Percentiles rank a stretch among this genome's conserved stretches.
Evolutionary conservation across 768 basidiomycete genomes (phyloP).

Genomic region (Macrocybe gigantea): DNA sequence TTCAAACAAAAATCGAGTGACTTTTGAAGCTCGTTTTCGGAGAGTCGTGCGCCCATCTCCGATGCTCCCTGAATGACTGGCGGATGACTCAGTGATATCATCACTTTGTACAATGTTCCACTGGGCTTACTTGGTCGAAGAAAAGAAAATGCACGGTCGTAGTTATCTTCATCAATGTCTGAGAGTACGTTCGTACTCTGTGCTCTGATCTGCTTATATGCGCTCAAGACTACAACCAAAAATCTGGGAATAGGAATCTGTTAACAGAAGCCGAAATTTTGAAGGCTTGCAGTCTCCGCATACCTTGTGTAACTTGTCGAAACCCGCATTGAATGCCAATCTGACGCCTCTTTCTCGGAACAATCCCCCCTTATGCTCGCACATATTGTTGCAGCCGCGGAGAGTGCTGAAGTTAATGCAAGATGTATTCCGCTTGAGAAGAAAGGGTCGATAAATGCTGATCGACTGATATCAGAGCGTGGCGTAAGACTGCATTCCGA

Average conservation of each 20-base stretch:
- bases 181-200: conserved; percentile 50
- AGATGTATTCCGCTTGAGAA: conserved; percentile 64
- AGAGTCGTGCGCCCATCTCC: conserved; percentile 67
- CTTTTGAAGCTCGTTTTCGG: conserved; percentile 67
- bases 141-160: conserved; percentile 60
- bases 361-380: conserved; percentile 48
- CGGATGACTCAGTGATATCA: not conserved
- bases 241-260: conserved; percentile 32
- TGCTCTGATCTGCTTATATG: conserved; percentile 66
- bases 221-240: conserved; percentile 65
- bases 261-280: not conserved
- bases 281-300: not conserved
- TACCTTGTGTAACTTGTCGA: conserved; percentile 56
- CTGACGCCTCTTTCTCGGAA: conserved; percentile 37
- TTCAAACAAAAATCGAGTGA: conserved; percentile 76
- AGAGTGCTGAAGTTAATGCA: conserved; percentile 55
- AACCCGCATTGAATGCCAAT: conserved; percentile 52
- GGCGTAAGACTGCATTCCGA: not conserved
- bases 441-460: conserved; percentile 63
- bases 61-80: conserved; percentile 77
- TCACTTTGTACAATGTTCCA: not conserved
- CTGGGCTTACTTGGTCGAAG: conserved; percentile 48
- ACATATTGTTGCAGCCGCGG: conserved; percentile 51
- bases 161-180: conserved; percentile 65
- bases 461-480: conserved; percentile 2